A percentile compares a stretch with the other conserved stretches of the same genome.
These are phyloP conservation scores for Pseudocercospora musae DNA, from an alignment of 2,329 filamentous ascomycete species.

Conservation along the genomic window DNA sequence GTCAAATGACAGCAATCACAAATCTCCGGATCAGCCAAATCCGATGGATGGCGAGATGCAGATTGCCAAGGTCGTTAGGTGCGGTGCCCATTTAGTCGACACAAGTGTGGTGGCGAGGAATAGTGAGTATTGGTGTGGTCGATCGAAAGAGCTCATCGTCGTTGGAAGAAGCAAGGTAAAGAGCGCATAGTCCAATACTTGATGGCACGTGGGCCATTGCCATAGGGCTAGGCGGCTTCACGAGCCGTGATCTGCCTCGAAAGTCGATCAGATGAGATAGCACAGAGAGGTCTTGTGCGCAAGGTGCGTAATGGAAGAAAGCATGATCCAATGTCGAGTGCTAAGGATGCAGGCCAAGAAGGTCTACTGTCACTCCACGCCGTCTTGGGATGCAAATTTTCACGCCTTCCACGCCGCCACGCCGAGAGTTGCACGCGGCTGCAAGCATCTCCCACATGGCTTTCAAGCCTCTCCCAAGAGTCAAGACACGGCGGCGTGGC, in stretches of 20 bases:
- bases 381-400: neutral
- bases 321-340: neutral
- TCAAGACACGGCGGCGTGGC: neutral
- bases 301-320: too few relatives aligned
- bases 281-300: too few relatives aligned
- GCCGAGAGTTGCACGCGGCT: neutral
- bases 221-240: neutral
- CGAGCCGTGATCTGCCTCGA: neutral
- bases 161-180: neutral
- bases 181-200: neutral
- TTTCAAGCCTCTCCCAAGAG: neutral
- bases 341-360: neutral
- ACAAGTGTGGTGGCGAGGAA: neutral
- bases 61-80: neutral
- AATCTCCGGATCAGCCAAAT: neutral
- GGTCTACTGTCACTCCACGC: neutral
- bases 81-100: neutral
- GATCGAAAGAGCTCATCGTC: neutral
- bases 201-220: neutral
- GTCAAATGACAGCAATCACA: neutral
- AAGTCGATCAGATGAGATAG: neutral
- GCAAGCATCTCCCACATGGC: constrained; percentile 1
- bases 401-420: neutral
- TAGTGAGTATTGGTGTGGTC: neutral
- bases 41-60: neutral